Conservation (phyloP, 352 stramenopile species). For the Globisporangium barbulae region DNA sequence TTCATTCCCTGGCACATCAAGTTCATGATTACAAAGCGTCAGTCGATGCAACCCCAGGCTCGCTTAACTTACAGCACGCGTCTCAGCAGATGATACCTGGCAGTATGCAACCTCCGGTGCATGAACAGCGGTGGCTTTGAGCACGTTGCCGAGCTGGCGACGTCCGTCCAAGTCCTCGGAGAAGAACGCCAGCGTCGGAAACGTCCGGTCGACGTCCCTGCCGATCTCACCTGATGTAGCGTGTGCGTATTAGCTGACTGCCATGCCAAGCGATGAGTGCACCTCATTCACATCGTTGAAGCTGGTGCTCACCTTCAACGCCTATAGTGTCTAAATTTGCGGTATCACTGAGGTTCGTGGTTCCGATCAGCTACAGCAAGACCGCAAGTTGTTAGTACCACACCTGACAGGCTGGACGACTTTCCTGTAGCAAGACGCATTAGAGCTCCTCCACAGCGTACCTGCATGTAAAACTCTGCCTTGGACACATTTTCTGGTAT, state of each 20-base stretch:
- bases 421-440: neutral
- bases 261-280: neutral
- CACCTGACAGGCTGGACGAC: neutral
- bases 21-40: neutral
- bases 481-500: conserved; percentile 8
- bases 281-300: neutral
- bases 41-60: neutral
- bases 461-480: conserved; percentile 29
- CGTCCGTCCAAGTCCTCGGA: conserved; percentile 40
- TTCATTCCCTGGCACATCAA: conserved; percentile 68
- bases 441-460: neutral
- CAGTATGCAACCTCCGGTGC: conserved; percentile 69
- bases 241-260: neutral
- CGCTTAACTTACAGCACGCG: neutral
- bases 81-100: conserved; percentile 35
- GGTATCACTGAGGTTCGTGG: conserved; percentile 31
- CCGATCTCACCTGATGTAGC: conserved; percentile 54
- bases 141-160: conserved; percentile 60
- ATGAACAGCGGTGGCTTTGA: conserved; percentile 60
- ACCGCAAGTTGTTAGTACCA: neutral
- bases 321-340: conserved; percentile 43
- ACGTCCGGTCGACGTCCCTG: conserved; percentile 72
- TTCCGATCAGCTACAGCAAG: conserved; percentile 34
- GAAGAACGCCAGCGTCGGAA: conserved; percentile 58
- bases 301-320: conserved; percentile 45